Conservation (phyloP, 2,329 filamentous ascomycete genomes). For the Aspergillus niger region DNA sequence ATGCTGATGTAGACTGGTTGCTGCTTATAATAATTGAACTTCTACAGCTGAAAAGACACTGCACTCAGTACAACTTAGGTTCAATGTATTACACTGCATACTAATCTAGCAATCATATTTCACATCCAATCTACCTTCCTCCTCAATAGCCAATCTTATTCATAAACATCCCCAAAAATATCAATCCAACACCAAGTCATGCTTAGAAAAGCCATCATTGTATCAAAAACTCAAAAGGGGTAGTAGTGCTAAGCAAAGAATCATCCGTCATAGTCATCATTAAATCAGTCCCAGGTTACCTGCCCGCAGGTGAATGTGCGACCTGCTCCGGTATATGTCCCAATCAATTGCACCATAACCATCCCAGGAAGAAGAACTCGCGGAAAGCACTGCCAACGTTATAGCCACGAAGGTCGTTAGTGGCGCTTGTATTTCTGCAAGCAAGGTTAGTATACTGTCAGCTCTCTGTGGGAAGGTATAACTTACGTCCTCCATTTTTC, state of each 20-base stretch:
- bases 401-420: slow-evolving; percentile 19
- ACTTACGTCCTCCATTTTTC: slow-evolving; percentile 86
- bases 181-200: slow-evolving; percentile 8
- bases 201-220: slow-evolving; percentile 2
- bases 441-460: not conserved
- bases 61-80: too few species aligned
- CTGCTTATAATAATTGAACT: too few species aligned
- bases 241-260: slow-evolving; percentile 8
- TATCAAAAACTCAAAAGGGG: not conserved
- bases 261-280: slow-evolving; percentile 2
- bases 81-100: too few species aligned
- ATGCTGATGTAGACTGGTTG: too few species aligned
- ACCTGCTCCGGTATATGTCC: not conserved
- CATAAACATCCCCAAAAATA: not conserved
- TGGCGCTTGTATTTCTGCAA: slow-evolving; percentile 48
- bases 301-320: slow-evolving; percentile 3
- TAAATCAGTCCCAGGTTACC: slow-evolving; percentile 3
- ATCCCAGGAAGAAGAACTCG: not conserved
- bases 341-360: not conserved
- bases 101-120: too few species aligned
- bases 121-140: not conserved
- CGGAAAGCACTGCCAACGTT: not conserved
- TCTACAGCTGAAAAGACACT: too few species aligned
- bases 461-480: not conserved
- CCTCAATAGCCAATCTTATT: not conserved